Conservation (phyloP, 257 asterid species). For the Gynochthodes officinalis region DNA sequence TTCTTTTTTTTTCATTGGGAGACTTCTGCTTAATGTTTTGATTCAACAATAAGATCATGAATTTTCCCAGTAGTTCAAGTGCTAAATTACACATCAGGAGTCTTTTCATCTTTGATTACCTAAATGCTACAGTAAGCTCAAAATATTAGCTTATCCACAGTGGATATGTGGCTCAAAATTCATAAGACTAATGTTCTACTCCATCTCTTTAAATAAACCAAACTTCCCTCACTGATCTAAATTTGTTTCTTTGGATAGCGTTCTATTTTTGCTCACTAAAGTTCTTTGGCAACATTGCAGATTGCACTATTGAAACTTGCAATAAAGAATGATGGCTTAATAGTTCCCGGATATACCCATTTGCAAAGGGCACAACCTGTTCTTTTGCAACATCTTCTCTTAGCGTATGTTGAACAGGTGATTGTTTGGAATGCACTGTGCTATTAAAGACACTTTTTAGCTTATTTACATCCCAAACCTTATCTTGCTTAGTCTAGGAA, state of each 20-base stretch:
- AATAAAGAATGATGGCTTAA: conserved; percentile 64
- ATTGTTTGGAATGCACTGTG: neutral
- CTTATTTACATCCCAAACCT: neutral
- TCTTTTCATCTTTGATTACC: neutral
- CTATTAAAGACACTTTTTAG: neutral
- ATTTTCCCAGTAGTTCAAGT: neutral
- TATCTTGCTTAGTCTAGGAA: neutral
- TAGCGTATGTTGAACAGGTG: conserved; percentile 94
- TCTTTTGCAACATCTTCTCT: conserved; percentile 90
- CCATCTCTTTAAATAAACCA: neutral
- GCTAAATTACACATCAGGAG: neutral
- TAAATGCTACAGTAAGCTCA: neutral
- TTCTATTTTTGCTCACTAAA: conserved; percentile 14
- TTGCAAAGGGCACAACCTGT: conserved; percentile 98
- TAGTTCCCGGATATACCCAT: conserved; percentile 98
- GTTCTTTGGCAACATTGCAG: conserved; percentile 32
- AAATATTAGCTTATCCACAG: neutral
- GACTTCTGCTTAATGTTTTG: neutral
- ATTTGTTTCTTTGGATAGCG: neutral
- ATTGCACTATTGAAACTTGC: conserved; percentile 69
- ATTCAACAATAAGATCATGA: neutral
- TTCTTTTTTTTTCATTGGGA: neutral
- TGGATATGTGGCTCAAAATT: neutral
- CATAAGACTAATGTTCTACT: neutral
- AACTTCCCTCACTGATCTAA: neutral